A percentile compares a stretch with the other conserved stretches of the same genome.
Evolutionary conservation across 108 stramenopile species (phyloP).

Genomic region (Fragilariopsis cylindrus): DNA sequence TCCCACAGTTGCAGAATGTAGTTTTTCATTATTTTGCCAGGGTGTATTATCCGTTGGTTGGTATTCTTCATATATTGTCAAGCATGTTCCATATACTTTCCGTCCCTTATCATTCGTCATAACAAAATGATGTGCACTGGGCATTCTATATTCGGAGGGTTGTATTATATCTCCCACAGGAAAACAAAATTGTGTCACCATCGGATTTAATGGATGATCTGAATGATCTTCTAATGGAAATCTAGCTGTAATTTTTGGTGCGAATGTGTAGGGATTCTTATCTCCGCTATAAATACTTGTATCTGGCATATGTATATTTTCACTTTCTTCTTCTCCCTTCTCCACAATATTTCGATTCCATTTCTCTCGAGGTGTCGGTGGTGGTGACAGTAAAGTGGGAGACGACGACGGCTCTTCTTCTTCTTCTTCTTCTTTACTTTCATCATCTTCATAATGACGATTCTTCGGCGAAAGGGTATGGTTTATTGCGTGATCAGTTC

Average conservation of each 20-base stretch:
- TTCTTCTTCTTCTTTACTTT: slow-evolving; percentile 5
- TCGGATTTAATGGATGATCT: slow-evolving; percentile 81
- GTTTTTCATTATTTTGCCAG: background rate
- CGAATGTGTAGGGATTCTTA: slow-evolving; percentile 34
- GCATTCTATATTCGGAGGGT: slow-evolving; percentile 71
- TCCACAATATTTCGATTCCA: slow-evolving; percentile 30
- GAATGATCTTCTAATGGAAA: slow-evolving; percentile 72
- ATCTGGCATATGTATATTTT: slow-evolving; percentile 49
- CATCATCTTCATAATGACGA: slow-evolving; percentile 1
- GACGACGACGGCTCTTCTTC: slow-evolving; percentile 11
- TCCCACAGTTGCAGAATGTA: slow-evolving; percentile 19
- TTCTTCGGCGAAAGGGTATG: slow-evolving; percentile 12
- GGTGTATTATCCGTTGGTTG: slow-evolving; percentile 29
- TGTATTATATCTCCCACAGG: slow-evolving; percentile 70
- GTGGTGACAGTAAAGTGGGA: slow-evolving; percentile 5
- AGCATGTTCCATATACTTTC: slow-evolving; percentile 82
- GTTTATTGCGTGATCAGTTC: slow-evolving; percentile 27
- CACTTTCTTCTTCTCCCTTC: slow-evolving; percentile 8
- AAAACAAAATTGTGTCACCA: slow-evolving; percentile 83
- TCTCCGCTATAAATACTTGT: background rate
- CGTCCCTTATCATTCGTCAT: slow-evolving; percentile 81
- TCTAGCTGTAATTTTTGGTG: slow-evolving; percentile 75
- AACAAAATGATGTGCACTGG: slow-evolving; percentile 84
- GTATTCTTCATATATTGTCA: slow-evolving; percentile 87
- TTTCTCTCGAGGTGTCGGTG: slow-evolving; percentile 36